Evolutionary conservation across 805 yeast genomes (phyloP), one percentile per base, ranked within the genome.

Genomic region (Yarrowia yakushimensis): DNA sequence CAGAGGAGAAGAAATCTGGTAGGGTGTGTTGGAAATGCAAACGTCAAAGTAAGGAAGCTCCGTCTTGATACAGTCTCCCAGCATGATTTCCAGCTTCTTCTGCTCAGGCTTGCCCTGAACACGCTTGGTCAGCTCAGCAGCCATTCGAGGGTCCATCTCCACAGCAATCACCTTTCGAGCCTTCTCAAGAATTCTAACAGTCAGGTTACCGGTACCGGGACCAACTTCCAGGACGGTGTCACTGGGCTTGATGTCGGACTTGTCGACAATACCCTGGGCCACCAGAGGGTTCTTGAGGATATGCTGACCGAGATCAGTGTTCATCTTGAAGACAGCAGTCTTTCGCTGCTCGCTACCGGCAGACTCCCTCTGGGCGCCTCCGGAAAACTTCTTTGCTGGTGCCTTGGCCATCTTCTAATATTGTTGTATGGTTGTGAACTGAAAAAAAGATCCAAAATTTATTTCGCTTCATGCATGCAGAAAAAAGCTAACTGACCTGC

Each of bases 121-220:
- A 79, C 99, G 86, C 74, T 94, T 94, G 11, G 97, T 90, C 69
- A 94, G 80, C 75, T 94, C 99, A 0, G 98, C 98, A 2, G 98
- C 99, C 99, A 94, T 94, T 77, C 97, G 81, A n/a, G 99, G 99
- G 77, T 94, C 99, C 90, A 92, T 92, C 77, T 94, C 99, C 61
- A 89, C 94, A 0, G 98, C 99, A 52, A 90, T 82, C n/a, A 93
- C 97, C 69, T 90, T 91, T 63, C 89, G 81, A 0, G 97, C 98
- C 73, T 91, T 87, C 69, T 93, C 97, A 62, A 94, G 76, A 36
- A 94, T 94, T 65, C 96, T 81, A 36, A 93, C 96, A 0, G 99
- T 94, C 76, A 94, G 80, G 71, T 94, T 94, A 78, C 99, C 99
- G 0, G 99, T 94, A 84, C 99, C 99, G 2, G 99, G 99, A 70